Conservation (phyloP, 257 asterid species). For the Pogostemon cablin region DNA sequence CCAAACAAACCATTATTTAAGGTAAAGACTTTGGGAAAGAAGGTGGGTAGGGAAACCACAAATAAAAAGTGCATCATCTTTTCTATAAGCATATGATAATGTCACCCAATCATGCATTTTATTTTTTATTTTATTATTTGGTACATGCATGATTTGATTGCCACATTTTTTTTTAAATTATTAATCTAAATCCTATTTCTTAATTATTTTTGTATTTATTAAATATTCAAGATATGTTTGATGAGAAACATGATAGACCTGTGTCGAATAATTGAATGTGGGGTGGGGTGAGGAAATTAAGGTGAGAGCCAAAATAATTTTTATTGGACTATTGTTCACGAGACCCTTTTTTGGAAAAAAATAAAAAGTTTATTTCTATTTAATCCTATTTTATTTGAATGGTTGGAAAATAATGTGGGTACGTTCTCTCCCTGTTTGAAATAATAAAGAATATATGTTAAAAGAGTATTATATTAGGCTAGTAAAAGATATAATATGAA, state of each 20-base stretch:
- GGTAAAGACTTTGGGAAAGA: constrained; percentile 34
- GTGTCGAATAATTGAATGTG: constrained; percentile 10
- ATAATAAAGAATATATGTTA: too few species aligned
- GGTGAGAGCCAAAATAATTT: constrained; percentile 7
- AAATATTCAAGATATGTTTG: not conserved
- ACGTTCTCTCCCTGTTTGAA: too few species aligned
- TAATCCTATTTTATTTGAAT: not conserved
- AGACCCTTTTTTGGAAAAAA: not conserved
- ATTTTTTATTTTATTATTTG: constrained; percentile 22
- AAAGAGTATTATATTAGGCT: too few species aligned
- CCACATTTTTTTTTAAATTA: constrained; percentile 22
- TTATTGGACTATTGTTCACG: not conserved
- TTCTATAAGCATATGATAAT: constrained; percentile 29
- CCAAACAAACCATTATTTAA: constrained; percentile 33
- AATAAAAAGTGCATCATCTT: constrained; percentile 30
- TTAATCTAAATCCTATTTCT: constrained; percentile 4
- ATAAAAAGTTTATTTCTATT: not conserved
- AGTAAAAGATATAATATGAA: too few species aligned
- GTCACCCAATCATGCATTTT: constrained; percentile 37
- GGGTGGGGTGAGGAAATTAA: not conserved
- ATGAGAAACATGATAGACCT: constrained; percentile 9
- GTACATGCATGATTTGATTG: constrained; percentile 28
- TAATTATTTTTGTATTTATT: not conserved
- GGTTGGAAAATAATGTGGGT: not conserved
- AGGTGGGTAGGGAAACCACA: constrained; percentile 44